Base-by-base conservation (phyloP, 345 rosid genomes). In the Moringa oleifera region DNA sequence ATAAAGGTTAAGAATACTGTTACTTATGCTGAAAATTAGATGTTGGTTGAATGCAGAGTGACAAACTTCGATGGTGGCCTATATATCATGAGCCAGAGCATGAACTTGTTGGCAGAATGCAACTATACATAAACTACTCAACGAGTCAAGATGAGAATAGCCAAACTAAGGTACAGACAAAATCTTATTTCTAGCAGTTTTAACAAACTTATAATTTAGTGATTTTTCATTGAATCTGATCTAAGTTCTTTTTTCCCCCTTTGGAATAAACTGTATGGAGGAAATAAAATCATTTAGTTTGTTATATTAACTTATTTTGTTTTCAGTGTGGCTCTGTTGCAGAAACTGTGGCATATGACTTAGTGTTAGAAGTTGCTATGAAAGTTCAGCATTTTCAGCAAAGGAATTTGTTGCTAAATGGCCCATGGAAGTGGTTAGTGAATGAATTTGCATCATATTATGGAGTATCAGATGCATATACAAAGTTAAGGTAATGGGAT, bases 291-390 rank as follows among this genome's bases (percentile, higher is more conserved):
- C 33, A 28, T 41, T 16, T 41, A 15, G 17, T 15, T 41, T 41
- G 1, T 41, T 41, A 41, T 15, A 1, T 41, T 41, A 4, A 41
- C 47, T 41, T 41, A 7, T 16, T 11, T 15, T 11, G 6, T 41
- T 41, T 41, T 36, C 62, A 88, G 89, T 88, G 89, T 71, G 95
- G 97, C 23, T 88, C 87, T 61, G 91, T 94, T 45, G 96, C 99
- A 18, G 99, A 94, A 79, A 94, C 99, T 60, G 94, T 92, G 41
- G 97, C 97, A 5, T 94, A 90, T 79, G 97, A 94, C 75, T 78
- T 94, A 21, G 77, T 85, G 69, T 59, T 94, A 45, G 99, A 94
- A 80, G 95, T 85, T 70, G 92, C 97, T 57, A 90, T 94, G 97
- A 94, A 86, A 77, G 75, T 76, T 67, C 90, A 86, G 63, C 67